These are phyloP conservation scores for Aspergillus homomorphus DNA, from an alignment of 495 filamentous ascomycete species.

Conservation along the genomic window DNA sequence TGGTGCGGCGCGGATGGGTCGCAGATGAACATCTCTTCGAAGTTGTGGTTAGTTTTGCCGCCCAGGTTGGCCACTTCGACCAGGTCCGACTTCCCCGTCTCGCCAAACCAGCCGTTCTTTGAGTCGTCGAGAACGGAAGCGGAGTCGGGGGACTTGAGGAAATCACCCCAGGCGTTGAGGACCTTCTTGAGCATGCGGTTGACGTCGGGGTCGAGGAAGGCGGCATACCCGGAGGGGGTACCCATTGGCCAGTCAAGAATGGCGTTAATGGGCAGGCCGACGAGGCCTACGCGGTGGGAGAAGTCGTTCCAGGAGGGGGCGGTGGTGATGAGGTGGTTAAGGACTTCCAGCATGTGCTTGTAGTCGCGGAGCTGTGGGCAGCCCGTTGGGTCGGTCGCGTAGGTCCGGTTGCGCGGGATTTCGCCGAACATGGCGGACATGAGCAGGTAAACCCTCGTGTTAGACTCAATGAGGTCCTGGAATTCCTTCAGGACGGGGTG, in stretches of 20 bases:
- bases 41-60: background rate
- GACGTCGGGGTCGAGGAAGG: conserved; percentile 64
- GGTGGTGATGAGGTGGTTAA: conserved; percentile 61
- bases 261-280: conserved; percentile 65
- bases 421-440: conserved; percentile 60
- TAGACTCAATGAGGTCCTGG: conserved; percentile 44
- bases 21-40: conserved; percentile 23
- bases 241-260: conserved; percentile 74
- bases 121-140: conserved; percentile 52
- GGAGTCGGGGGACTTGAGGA: conserved; percentile 54
- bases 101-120: conserved; percentile 60
- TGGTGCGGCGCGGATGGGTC: conserved; percentile 24
- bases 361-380: conserved; percentile 60
- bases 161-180: conserved; percentile 64
- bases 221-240: conserved; percentile 61
- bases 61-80: conserved; percentile 30
- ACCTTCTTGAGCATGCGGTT: conserved; percentile 67
- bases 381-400: conserved; percentile 59
- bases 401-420: conserved; percentile 54
- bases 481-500: conserved; percentile 44
- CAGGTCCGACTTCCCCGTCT: conserved; percentile 28
- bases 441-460: conserved; percentile 39
- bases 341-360: conserved; percentile 58
- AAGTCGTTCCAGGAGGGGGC: conserved; percentile 60
- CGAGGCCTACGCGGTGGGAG: conserved; percentile 53